These are phyloP conservation scores for Nannizzia gypsea DNA, from an alignment of 2,329 filamentous ascomycete species.

Conservation along the genomic window DNA sequence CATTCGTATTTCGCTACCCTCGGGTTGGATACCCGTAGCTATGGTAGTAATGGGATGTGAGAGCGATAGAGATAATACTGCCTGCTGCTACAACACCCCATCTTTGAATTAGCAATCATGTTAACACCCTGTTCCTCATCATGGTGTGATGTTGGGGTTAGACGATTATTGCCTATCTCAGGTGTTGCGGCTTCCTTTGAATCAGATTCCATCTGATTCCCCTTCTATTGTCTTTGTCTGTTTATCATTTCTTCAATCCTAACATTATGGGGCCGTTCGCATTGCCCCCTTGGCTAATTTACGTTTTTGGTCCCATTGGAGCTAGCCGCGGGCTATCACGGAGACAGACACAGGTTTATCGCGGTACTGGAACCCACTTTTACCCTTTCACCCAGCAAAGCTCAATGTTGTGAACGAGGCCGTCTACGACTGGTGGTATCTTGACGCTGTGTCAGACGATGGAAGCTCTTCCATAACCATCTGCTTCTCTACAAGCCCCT, in stretches of 20 bases:
- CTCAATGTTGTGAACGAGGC: slow-evolving; percentile 19
- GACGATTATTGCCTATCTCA: background rate
- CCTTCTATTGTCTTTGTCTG: background rate
- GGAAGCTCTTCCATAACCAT: slow-evolving; percentile 21
- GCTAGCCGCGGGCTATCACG: background rate
- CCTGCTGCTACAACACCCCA: background rate
- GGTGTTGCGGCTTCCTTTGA: background rate
- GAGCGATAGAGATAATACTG: background rate
- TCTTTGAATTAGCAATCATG: background rate
- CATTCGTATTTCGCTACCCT: background rate
- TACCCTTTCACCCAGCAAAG: slow-evolving; percentile 7
- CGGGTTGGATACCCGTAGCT: background rate
- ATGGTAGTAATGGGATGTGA: background rate
- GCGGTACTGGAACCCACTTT: slow-evolving; percentile 6
- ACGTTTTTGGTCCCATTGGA: background rate
- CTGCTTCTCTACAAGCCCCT: slow-evolving; percentile 23
- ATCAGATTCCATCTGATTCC: background rate
- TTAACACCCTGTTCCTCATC: background rate
- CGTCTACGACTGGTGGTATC: slow-evolving; percentile 34
- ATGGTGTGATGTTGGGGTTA: background rate
- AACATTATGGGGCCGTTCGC: background rate
- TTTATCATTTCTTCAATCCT: background rate
- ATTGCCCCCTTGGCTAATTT: background rate
- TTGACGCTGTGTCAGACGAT: slow-evolving; percentile 26
- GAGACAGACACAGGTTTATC: background rate